phyloP scores from a whole-genome alignment of 2,329 filamentous ascomycete genomes.

The Fusarium circinatum region DNA sequence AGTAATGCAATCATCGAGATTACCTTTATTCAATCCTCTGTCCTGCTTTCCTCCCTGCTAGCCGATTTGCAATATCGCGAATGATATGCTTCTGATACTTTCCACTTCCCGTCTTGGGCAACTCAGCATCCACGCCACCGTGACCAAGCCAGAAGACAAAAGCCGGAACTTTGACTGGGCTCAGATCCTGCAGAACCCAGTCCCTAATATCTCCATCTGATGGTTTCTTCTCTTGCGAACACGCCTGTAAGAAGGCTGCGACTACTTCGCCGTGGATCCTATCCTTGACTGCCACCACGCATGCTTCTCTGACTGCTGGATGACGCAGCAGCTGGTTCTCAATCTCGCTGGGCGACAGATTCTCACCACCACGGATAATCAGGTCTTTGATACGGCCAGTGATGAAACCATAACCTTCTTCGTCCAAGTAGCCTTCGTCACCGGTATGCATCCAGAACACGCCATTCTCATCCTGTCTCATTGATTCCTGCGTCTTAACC shows the following conservation, averaged over 20 bases:
- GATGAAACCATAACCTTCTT: not conserved
- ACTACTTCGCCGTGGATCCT: not conserved
- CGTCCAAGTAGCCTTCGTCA: not conserved
- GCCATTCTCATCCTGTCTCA: not conserved
- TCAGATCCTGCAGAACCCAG: not conserved
- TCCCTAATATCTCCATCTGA: not conserved
- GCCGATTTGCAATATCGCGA: not conserved
- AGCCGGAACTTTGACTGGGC: not conserved
- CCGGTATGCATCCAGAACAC: not conserved
- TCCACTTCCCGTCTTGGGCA: not conserved
- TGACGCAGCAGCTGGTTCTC: not conserved
- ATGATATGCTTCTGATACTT: slow-evolving; percentile 1
- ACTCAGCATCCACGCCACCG: not conserved
- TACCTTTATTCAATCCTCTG: accelerated
- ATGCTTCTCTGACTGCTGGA: not conserved
- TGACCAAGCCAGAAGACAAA: not conserved
- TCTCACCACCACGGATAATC: not conserved
- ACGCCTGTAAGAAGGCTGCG: not conserved
- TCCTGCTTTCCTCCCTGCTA: not conserved
- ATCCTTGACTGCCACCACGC: not conserved
- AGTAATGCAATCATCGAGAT: no score
- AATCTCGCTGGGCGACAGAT: not conserved
- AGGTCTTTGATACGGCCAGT: not conserved
- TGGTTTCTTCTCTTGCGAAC: not conserved
- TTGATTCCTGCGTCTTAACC: not conserved